Evolutionary conservation across 768 basidiomycete species (phyloP).

Genomic region (Russula dissimulans): DNA sequence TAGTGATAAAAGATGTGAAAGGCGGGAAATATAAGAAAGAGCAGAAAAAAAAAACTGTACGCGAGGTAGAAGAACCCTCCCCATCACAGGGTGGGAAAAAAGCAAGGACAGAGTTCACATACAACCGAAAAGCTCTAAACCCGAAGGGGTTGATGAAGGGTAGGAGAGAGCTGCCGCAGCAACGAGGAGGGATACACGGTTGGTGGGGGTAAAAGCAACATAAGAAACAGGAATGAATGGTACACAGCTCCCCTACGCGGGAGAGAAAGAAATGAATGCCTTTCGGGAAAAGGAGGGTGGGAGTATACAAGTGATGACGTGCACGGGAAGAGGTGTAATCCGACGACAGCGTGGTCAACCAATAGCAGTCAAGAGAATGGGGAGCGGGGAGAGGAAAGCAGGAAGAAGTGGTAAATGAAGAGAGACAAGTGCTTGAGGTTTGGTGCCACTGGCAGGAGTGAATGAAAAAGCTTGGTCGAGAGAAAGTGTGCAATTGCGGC

Average conservation of each 20-base stretch:
- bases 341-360: conserved; percentile 10
- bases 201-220: conserved; percentile 2
- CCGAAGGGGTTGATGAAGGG: background rate
- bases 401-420: background rate
- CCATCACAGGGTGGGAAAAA: background rate
- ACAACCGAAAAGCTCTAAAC: background rate
- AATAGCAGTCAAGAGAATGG: background rate
- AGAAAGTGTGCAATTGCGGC: conserved; percentile 9
- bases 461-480: background rate
- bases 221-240: background rate
- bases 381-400: no score
- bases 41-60: background rate
- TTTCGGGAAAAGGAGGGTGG: conserved; percentile 3
- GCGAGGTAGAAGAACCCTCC: background rate
- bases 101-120: background rate
- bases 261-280: background rate
- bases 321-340: background rate
- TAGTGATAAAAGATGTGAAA: background rate
- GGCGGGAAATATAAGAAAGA: background rate
- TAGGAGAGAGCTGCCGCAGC: background rate
- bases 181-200: background rate
- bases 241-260: background rate
- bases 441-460: background rate
- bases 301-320: conserved; percentile 3
- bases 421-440: background rate